phyloP scores from a whole-genome alignment of 2,329 filamentous ascomycete species.

The Orbilia javanica region DNA sequence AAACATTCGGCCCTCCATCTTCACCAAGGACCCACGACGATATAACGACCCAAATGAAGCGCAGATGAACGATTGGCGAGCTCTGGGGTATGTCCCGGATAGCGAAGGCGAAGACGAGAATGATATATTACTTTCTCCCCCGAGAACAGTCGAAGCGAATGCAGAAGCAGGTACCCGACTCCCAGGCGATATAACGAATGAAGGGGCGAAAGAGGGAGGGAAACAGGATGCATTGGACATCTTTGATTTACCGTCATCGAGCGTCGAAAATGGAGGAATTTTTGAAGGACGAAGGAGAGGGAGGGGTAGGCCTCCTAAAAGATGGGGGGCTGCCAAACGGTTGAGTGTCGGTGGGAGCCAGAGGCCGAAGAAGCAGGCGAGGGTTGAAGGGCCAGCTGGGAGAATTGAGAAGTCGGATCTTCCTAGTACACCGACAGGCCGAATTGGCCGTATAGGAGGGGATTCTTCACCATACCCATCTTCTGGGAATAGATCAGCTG shows the following conservation, averaged over 20 bases:
- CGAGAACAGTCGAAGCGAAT: background rate
- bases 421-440: background rate
- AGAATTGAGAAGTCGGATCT: background rate
- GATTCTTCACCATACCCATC: background rate
- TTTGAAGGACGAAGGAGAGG: constrained; percentile 23
- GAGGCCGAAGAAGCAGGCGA: constrained; percentile 41
- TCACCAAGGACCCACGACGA: constrained; percentile 19
- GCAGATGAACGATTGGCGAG: constrained; percentile 62
- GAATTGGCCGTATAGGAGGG: background rate
- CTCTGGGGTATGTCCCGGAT: constrained; percentile 62
- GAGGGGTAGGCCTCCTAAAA: constrained; percentile 38
- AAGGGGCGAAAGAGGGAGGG: constrained; percentile 2
- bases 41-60: constrained; percentile 45
- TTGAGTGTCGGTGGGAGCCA: constrained; percentile 37
- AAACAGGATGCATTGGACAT: constrained; percentile 13
- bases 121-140: constrained; percentile 46
- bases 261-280: constrained; percentile 21
- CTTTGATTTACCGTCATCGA: constrained; percentile 48
- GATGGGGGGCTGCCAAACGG: constrained; percentile 45
- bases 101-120: constrained; percentile 62
- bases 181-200: background rate
- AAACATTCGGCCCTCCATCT: constrained; percentile 8
- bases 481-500: background rate
- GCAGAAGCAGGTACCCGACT: constrained; percentile 3
- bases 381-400: constrained; percentile 28